Evolutionary conservation across 2,329 filamentous ascomycete species (phyloP).

Genomic region (Atkinsonella hypoxylon): DNA sequence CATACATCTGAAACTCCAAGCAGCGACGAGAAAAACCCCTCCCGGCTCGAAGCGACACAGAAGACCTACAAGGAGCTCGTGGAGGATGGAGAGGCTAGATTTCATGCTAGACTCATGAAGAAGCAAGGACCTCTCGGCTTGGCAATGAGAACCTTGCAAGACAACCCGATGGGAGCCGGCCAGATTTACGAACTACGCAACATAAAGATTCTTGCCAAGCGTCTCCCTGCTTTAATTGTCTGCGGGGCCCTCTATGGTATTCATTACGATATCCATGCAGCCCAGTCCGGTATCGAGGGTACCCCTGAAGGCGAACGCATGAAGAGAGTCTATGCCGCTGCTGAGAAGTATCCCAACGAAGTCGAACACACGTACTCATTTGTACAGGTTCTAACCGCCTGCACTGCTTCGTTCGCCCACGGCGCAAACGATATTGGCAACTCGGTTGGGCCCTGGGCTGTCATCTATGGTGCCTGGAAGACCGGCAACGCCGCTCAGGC

Average conservation of each 20-base stretch:
- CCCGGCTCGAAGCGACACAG: slow-evolving; percentile 34
- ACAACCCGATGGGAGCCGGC: slow-evolving; percentile 61
- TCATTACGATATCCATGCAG: slow-evolving; percentile 66
- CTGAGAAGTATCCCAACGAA: slow-evolving; percentile 56
- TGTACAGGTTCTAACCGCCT: slow-evolving; percentile 54
- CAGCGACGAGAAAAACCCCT: slow-evolving; percentile 23
- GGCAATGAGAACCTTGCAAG: slow-evolving; percentile 67
- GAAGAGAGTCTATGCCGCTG: slow-evolving; percentile 48
- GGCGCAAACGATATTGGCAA: slow-evolving; percentile 70
- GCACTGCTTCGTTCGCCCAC: slow-evolving; percentile 63
- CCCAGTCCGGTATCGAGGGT: slow-evolving; percentile 11
- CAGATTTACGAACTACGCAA: slow-evolving; percentile 65
- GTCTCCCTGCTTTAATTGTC: slow-evolving; percentile 56
- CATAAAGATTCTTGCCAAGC: slow-evolving; percentile 49
- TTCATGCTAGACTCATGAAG: slow-evolving; percentile 51
- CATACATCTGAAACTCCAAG: slow-evolving; percentile 9
- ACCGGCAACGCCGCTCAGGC: slow-evolving; percentile 48
- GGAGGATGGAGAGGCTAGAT: slow-evolving; percentile 41
- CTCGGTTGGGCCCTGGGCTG: slow-evolving; percentile 58
- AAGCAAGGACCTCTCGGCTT: slow-evolving; percentile 59
- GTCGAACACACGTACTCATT: slow-evolving; percentile 60
- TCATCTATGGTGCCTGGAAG: slow-evolving; percentile 54
- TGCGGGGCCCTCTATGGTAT: slow-evolving; percentile 57
- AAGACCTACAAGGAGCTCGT: slow-evolving; percentile 49
- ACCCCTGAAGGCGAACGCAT: slow-evolving; percentile 13